These are phyloP conservation scores for Colletotrichum shisoi DNA, from an alignment of 2,329 filamentous ascomycete species.

Conservation along the genomic window DNA sequence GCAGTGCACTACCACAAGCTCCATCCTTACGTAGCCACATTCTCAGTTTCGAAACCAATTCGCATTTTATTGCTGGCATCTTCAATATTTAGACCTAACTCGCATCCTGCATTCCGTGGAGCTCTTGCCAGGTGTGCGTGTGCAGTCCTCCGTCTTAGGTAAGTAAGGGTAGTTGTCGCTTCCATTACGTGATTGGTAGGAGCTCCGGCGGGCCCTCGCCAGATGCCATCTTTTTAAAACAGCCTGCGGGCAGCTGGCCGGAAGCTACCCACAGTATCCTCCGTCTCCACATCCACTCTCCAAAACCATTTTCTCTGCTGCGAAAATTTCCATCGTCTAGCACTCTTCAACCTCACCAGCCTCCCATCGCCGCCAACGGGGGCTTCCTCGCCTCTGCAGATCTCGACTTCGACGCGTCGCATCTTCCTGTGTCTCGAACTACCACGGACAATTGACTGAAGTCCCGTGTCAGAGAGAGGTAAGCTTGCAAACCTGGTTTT, in stretches of 20 bases:
- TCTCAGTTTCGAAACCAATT: no score
- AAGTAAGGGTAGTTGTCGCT: neutral
- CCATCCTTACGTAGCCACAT: no score
- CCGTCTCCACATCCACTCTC: conserved; percentile 14
- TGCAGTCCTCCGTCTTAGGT: neutral
- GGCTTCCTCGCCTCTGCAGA: neutral
- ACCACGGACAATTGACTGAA: neutral
- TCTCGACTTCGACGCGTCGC: neutral
- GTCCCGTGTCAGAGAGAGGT: neutral
- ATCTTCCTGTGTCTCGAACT: neutral
- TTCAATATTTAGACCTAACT: no score
- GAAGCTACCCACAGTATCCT: neutral
- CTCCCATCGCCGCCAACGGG: neutral
- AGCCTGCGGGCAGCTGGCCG: neutral
- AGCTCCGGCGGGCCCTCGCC: conserved; percentile 15
- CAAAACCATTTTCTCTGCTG: conserved; percentile 4
- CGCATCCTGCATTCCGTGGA: no score
- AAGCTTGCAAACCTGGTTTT: neutral
- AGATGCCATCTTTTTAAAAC: neutral
- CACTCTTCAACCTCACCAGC: neutral
- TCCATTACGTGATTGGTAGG: conserved; percentile 12
- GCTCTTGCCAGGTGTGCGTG: neutral
- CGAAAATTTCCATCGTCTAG: conserved; percentile 11
- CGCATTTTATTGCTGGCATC: no score
- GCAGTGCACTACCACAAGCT: no score